These are phyloP conservation scores for Clausena lansium DNA, from an alignment of 345 rosid genomes.

Conservation along the genomic window DNA sequence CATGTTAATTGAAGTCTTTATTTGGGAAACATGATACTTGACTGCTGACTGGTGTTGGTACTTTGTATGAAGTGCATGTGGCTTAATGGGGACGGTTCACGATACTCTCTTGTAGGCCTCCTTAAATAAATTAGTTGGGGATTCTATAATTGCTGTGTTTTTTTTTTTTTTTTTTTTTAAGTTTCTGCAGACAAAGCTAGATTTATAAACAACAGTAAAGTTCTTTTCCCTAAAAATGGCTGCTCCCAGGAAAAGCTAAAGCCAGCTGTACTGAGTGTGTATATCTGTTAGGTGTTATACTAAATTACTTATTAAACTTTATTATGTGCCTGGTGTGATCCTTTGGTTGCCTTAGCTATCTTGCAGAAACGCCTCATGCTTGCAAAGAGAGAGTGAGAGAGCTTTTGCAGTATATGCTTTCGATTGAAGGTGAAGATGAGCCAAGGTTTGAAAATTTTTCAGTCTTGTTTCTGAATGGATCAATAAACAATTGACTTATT, in stretches of 20 bases:
- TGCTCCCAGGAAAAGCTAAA: not conserved
- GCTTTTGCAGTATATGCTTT: slow-evolving; percentile 72
- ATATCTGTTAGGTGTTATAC: not conserved
- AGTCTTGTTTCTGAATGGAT: not conserved
- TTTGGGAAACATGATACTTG: not conserved
- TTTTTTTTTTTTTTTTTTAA: not conserved
- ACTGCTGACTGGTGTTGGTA: not conserved
- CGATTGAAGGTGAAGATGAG: slow-evolving; percentile 86
- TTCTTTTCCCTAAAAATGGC: not conserved
- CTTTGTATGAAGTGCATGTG: not conserved
- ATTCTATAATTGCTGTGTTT: not conserved
- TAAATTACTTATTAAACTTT: not conserved
- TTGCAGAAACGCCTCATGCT: slow-evolving; percentile 84
- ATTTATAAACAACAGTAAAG: not conserved
- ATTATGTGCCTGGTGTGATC: not conserved
- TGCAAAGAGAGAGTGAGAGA: slow-evolving; percentile 69
- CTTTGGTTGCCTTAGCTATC: slow-evolving; percentile 54
- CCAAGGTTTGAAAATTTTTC: slow-evolving; percentile 48
- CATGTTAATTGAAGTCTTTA: not conserved
- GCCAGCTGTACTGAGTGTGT: not conserved
- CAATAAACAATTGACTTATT: not conserved
- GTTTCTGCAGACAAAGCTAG: not conserved
- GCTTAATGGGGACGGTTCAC: not conserved
- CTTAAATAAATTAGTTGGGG: not conserved
- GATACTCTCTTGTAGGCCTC: not conserved